These are phyloP conservation scores for Austroboletus olivaceoglutinosus DNA, from an alignment of 1,284 basidiomycete species.

Conservation along the genomic window DNA sequence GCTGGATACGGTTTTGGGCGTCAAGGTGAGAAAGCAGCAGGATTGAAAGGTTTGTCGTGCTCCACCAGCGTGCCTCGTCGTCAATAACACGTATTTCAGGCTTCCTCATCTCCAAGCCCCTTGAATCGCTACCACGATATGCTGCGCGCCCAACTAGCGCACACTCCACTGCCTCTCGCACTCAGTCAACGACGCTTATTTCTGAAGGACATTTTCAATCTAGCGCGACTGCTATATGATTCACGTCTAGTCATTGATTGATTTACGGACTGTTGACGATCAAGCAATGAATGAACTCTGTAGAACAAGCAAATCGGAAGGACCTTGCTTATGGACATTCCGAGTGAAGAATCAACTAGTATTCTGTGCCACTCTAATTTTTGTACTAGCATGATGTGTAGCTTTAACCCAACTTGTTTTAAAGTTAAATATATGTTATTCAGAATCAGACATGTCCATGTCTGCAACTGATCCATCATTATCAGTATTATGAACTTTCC, in stretches of 20 bases:
- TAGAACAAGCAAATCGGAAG: constrained; percentile 19
- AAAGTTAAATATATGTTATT: constrained; percentile 12
- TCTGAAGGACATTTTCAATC: constrained; percentile 28
- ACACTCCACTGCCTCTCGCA: constrained; percentile 17
- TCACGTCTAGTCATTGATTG: constrained; percentile 21
- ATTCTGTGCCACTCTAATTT: constrained; percentile 9
- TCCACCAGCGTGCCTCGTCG: not conserved
- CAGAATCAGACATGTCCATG: constrained; percentile 32
- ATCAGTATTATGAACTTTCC: not conserved
- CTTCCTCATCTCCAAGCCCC: constrained; percentile 54
- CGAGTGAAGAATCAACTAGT: constrained; percentile 4
- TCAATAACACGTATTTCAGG: constrained; percentile 23
- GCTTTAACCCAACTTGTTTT: constrained; percentile 14
- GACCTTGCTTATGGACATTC: constrained; percentile 16
- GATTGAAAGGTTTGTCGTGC: constrained; percentile 46
- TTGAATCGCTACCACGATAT: constrained; percentile 57
- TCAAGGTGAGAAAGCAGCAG: constrained; percentile 75
- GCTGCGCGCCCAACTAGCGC: constrained; percentile 36
- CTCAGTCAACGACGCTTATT: constrained; percentile 20
- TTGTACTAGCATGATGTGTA: constrained; percentile 22
- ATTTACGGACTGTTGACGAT: constrained; percentile 19
- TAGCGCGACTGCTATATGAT: constrained; percentile 30
- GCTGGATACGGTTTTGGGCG: constrained; percentile 62
- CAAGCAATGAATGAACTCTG: constrained; percentile 10
- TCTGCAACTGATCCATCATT: constrained; percentile 11